phyloP scores from a whole-genome alignment of 345 rosid genomes.

The Sisymbrium irio region DNA sequence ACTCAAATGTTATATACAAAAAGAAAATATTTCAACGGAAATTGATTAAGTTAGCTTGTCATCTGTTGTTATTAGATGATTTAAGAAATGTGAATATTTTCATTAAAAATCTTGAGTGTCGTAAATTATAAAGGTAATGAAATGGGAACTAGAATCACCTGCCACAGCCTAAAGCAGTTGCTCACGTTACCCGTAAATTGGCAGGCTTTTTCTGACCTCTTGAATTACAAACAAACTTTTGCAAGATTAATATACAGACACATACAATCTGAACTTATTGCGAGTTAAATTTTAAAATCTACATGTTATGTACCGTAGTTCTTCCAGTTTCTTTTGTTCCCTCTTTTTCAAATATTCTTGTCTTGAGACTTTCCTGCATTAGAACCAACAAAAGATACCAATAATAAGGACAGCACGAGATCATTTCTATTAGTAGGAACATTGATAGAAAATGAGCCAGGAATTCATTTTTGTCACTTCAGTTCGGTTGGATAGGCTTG shows the following conservation, averaged over 20 bases:
- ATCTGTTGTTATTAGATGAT: background rate
- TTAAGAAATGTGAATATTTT: background rate
- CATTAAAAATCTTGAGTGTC: background rate
- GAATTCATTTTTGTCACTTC: too few species aligned
- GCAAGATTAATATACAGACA: background rate
- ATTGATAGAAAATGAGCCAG: too few species aligned
- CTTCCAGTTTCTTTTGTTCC: constrained; percentile 75
- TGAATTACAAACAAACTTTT: constrained; percentile 32
- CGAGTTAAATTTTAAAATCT: background rate
- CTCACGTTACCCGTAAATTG: constrained; percentile 81
- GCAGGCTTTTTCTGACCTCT: constrained; percentile 85
- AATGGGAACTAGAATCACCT: constrained; percentile 46
- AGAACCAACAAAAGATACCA: constrained; percentile 15
- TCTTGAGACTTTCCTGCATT: constrained; percentile 62
- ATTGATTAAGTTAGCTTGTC: background rate
- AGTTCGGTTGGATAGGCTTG: too few species aligned
- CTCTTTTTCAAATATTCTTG: constrained; percentile 77
- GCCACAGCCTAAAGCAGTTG: constrained; percentile 78
- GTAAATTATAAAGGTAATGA: background rate
- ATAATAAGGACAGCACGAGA: constrained; percentile 17
- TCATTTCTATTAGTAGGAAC: constrained; percentile 2
- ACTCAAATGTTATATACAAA: background rate
- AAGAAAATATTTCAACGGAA: background rate
- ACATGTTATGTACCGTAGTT: constrained; percentile 51
- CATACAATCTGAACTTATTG: constrained; percentile 1